Base-by-base conservation (phyloP, 192 early-diverging fungal genomes). In the Gamsiella multidivaricata region DNA sequence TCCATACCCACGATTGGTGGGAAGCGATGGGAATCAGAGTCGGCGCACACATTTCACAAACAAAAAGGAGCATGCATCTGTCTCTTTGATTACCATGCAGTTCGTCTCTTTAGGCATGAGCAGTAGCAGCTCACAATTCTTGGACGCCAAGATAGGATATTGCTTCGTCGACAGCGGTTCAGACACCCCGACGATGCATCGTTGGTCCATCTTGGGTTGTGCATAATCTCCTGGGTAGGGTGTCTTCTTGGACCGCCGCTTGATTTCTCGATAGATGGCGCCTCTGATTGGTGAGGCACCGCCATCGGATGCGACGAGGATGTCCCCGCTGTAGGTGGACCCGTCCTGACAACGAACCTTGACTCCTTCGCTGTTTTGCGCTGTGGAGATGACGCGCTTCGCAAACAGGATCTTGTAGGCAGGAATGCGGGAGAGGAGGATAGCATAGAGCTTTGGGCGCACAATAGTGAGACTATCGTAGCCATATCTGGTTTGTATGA, bases 271-370 rank as follows among this genome's bases (percentile, higher is more conserved):
- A 37, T 75, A 66, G 7, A 75, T 54, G 26, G 62, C 50, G 18
- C 53, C 52, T 6, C 71, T 37, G 12, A 75, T 66, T 5, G 63
- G 33, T 8, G 71, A 75, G 3, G 63, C 37, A 10, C 71, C 71
- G 10, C 71, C 71, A 49, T 75, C 71, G 17, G 71, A 46, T 11
- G 57, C 71, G 9, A 75, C 71, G 4, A 75, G 57, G 28, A 75
- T 75, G 18, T 75, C 63, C 0, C 71, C 71, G n/a, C 20, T 75
- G 36, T 60, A 75, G 5, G 56, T 55, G 10, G 71, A 54, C 7
- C 64, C 71, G 26, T 75, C 71, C 43, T 65, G 42, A n/a, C 71
- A 75, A 7, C 64, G 71, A 28, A 75, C 64, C 14, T 75, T 75
- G 56, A 61, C n/a, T 1, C 71, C 71, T 18, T 75, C 63, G 5